Evolutionary conservation across 2,329 filamentous ascomycete species (phyloP), one percentile per base, ranked within the genome.

Genomic region (Fusarium mundagurra): DNA sequence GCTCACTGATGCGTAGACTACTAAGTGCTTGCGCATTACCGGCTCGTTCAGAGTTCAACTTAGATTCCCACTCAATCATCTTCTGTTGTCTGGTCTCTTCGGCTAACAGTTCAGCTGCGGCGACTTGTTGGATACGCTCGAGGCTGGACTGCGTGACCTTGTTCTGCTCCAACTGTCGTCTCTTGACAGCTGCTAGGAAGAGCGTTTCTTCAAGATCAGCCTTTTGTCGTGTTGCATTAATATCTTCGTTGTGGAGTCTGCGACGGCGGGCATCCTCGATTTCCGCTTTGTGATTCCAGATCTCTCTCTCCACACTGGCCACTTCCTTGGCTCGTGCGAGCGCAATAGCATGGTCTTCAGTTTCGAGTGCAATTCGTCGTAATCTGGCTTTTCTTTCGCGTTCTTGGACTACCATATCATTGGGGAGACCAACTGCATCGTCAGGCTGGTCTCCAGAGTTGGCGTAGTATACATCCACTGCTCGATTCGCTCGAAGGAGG

Each of bases 391-490:
- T 84, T 27, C 89, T 87, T 58, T 85, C 84, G 10, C 87, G 85
- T 57, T 91, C 89, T 59, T 86, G 83, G 1, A 84, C 79, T 29
- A 85, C 81, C 27, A 91, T 82, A 29, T 88, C 85, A 3, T 84
- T 80, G 0, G 89, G 89, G 18, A 90, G 81, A 6, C 88, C 88
- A 27, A 86, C 75, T 0, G 88, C 87, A 59, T 85, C 88, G 0
- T 86, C 83, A 3, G 89, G 89, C 66, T 91, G 89, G 0, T 87
- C 83, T 1, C 87, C 88, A 6, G 83, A 81, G 71, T 86, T 86
- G 50, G 88, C 86, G 78, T 89, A 90, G 77, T 85, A 91, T 8
- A 88, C 84, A 69, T 90, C 88, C 13, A 80, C 80, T 10, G 85
- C 86, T 18, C 89, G 86, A 72, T 89, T 90, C 54, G 85, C 85